Evolutionary conservation across 2,329 filamentous ascomycete species (phyloP), one percentile per base, ranked within the genome.

Genomic region (Fusarium sp.): DNA sequence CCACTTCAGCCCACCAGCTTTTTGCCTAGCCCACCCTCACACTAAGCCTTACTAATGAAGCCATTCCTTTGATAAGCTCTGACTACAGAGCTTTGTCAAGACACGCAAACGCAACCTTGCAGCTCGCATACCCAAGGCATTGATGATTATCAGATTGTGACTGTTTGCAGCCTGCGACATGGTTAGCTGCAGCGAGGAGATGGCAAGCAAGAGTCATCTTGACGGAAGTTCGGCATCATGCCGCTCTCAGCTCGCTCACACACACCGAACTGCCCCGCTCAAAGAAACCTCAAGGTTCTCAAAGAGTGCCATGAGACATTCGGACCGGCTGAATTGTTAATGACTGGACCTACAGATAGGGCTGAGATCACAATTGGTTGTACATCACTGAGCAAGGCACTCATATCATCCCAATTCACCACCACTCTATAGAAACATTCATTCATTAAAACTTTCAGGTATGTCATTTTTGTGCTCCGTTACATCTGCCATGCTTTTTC

Each of bases 381-480:
- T 47, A 8, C 22, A 50, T 50, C 45, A 29, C 25, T 1, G 0
- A 54, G 27, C 13, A 47, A 42, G n/a, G 11, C n/a, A 27, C 45
- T 22, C n/a, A 22, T 9, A 40, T 38, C 36, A 40, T 38, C 36
- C 18, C 9, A 40, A 40, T 40, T 60, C 25, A 25, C 42, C 60
- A 10, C 60, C 27, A 61, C 20, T 33, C 22, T 38, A 35, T 6
- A 52, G 2, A 54, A 61, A 35, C 16, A 13, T 38, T 59, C 45
- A 58, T 63, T 71, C 70, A 74, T 74, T 77, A 74, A 78, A 74
- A 71, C 70, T 76, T 78, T 78, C 71, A 66, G 67, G 60, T 78
- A 76, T 78, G 69, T 78, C 74, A 74, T 77, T 79, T 77, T 75
- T 72, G 73, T 78, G 74, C 70, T 78, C 76, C 74, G 74, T 77